Percentiles rank a stretch among this genome's conserved stretches.
These are phyloP conservation scores for Pyricularia grisea DNA, from an alignment of 2,329 filamentous ascomycete genomes.

Conservation along the genomic window DNA sequence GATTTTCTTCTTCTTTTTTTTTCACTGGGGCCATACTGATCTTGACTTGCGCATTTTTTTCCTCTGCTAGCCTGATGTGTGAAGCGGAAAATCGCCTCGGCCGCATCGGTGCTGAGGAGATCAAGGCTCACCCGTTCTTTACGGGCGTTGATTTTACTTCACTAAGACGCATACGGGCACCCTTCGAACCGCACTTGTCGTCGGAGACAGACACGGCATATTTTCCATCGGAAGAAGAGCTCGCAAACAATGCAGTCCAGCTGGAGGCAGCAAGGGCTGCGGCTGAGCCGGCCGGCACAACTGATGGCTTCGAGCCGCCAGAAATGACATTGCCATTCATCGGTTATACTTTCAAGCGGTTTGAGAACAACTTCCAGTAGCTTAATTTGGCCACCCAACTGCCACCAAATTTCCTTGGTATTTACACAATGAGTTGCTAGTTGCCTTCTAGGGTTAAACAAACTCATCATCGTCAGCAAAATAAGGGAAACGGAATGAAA, in stretches of 20 bases:
- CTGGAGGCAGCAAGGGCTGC: neutral
- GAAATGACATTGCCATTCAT: conserved; percentile 15
- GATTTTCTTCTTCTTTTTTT: neutral
- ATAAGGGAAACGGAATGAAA: neutral
- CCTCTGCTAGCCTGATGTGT: conserved; percentile 50
- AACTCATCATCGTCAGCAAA: neutral
- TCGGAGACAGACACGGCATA: conserved; percentile 69
- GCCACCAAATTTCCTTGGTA: neutral
- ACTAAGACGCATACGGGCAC: conserved; percentile 62
- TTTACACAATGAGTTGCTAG: neutral
- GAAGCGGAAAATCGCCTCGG: conserved; percentile 63
- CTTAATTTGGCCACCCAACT: neutral
- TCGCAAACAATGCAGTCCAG: conserved; percentile 5
- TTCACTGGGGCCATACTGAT: neutral
- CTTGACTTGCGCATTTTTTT: neutral
- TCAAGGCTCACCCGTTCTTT: conserved; percentile 71
- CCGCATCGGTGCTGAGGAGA: conserved; percentile 57
- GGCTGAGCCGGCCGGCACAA: conserved; percentile 5
- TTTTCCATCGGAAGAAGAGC: conserved; percentile 58
- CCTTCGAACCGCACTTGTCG: conserved; percentile 64
- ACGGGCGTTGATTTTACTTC: conserved; percentile 65
- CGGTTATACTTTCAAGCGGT: conserved; percentile 15
- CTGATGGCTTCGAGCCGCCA: conserved; percentile 1
- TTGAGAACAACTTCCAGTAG: conserved; percentile 12
- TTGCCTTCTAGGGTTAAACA: too few species aligned